Evolutionary conservation across 805 yeast species (phyloP).

Genomic region (Yarrowia sp.): DNA sequence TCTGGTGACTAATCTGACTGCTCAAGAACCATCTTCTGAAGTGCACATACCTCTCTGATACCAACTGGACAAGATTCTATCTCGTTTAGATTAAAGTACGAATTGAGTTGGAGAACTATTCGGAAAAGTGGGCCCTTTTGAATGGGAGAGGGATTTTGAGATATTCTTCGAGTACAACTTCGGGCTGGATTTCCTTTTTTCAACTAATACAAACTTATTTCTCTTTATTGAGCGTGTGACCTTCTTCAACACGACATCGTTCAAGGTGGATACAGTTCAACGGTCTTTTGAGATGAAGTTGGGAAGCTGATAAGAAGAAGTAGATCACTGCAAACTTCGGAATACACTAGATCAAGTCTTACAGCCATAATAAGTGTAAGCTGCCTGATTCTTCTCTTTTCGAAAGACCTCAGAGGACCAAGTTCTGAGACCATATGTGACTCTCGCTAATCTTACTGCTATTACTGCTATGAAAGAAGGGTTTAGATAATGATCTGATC

Average conservation of each 20-base stretch:
- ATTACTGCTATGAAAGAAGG: not conserved
- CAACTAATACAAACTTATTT: not conserved
- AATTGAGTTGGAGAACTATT: slow-evolving; percentile 5
- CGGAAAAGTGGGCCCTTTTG: not conserved
- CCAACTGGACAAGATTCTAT: not conserved
- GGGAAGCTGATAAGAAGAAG: too few species aligned
- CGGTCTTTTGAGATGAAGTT: not conserved
- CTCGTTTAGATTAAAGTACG: slow-evolving; percentile 1
- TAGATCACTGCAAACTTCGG: too few species aligned
- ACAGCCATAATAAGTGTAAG: too few species aligned
- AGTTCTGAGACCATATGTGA: not conserved
- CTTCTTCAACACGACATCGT: not conserved
- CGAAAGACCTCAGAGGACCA: too few species aligned
- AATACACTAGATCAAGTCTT: too few species aligned
- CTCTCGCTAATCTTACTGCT: not conserved
- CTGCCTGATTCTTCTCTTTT: too few species aligned
- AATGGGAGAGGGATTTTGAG: not conserved
- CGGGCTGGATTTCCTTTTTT: not conserved
- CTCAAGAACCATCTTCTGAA: too few species aligned
- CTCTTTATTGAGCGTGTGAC: not conserved
- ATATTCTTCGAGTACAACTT: not conserved
- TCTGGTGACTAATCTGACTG: too few species aligned
- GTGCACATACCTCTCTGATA: too few species aligned
- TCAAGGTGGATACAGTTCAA: slow-evolving; percentile 6
- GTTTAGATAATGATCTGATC: not conserved